Percentiles rank a stretch among this genome's conserved stretches.
phyloP scores from a whole-genome alignment of 352 stramenopile genomes.

The Pseudoperonospora humuli region DNA sequence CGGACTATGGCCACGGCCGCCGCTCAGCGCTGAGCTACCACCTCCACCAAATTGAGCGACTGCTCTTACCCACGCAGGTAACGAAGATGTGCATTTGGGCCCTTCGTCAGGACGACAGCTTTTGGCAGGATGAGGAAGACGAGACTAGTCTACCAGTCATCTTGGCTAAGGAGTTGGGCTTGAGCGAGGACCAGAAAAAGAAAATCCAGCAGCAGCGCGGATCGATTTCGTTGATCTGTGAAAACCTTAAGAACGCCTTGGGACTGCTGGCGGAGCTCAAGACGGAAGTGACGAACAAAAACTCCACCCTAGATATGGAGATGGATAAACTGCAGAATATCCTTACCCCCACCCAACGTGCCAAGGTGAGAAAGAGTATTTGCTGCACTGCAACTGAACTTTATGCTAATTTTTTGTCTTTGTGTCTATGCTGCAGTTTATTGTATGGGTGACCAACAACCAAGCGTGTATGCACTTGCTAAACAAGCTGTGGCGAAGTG shows the following conservation, averaged over 20 bases:
- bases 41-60: constrained; percentile 89
- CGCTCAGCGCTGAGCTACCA: constrained; percentile 85
- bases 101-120: constrained; percentile 85
- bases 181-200: constrained; percentile 89
- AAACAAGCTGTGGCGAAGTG: constrained; percentile 93
- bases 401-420: constrained; percentile 10
- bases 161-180: constrained; percentile 82
- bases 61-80: constrained; percentile 91
- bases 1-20: constrained; percentile 87
- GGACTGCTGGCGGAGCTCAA: constrained; percentile 85
- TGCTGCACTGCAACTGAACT: not conserved
- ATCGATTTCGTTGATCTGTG: constrained; percentile 73
- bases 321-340: constrained; percentile 93
- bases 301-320: constrained; percentile 89
- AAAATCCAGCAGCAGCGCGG: constrained; percentile 88
- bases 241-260: constrained; percentile 85
- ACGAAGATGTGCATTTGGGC: constrained; percentile 92
- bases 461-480: constrained; percentile 93
- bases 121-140: constrained; percentile 85
- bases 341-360: constrained; percentile 88
- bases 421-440: constrained; percentile 58
- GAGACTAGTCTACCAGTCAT: constrained; percentile 87
- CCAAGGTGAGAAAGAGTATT: constrained; percentile 48
- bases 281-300: constrained; percentile 84
- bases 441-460: constrained; percentile 95